phyloP scores from a whole-genome alignment of 2,329 filamentous ascomycete genomes.

The Davidsoniella eucalypti region DNA sequence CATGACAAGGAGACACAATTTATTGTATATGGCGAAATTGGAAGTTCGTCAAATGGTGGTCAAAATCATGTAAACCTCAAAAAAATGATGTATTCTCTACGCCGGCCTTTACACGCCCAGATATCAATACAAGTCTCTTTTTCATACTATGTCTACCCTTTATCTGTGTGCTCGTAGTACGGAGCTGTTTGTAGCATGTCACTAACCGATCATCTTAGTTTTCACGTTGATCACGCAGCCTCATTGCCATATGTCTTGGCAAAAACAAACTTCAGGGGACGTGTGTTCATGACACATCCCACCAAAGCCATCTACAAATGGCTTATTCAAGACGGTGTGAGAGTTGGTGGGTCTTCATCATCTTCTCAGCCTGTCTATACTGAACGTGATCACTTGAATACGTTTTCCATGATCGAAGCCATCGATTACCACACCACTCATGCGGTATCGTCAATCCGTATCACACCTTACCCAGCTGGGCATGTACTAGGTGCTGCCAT shows the following conservation, averaged over 20 bases:
- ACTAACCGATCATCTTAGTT: conserved; percentile 39
- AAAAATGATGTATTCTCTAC: not conserved
- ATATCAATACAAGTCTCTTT: conserved; percentile 9
- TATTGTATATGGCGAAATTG: not conserved
- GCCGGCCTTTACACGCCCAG: not conserved
- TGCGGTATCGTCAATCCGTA: conserved; percentile 87
- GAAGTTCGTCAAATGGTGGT: conserved; percentile 1
- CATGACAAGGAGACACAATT: too few species aligned
- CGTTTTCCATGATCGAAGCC: conserved; percentile 85
- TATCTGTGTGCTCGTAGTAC: conserved; percentile 6
- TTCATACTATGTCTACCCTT: not conserved
- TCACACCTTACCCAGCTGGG: conserved; percentile 91
- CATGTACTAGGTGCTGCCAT: conserved; percentile 97
- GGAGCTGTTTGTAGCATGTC: not conserved
- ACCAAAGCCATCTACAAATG: conserved; percentile 99
- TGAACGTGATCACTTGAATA: conserved; percentile 86
- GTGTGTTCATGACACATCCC: conserved; percentile 98
- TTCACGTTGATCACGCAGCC: conserved; percentile 95
- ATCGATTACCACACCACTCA: conserved; percentile 98
- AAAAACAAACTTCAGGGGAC: conserved; percentile 93
- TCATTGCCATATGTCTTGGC: conserved; percentile 94
- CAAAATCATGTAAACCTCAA: not conserved
- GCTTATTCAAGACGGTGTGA: conserved; percentile 93
- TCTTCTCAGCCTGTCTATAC: conserved; percentile 71
- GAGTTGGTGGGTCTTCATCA: conserved; percentile 59